Evolutionary conservation across 2,329 filamentous ascomycete genomes (phyloP).

Genomic region (Myriangium duriaei): DNA sequence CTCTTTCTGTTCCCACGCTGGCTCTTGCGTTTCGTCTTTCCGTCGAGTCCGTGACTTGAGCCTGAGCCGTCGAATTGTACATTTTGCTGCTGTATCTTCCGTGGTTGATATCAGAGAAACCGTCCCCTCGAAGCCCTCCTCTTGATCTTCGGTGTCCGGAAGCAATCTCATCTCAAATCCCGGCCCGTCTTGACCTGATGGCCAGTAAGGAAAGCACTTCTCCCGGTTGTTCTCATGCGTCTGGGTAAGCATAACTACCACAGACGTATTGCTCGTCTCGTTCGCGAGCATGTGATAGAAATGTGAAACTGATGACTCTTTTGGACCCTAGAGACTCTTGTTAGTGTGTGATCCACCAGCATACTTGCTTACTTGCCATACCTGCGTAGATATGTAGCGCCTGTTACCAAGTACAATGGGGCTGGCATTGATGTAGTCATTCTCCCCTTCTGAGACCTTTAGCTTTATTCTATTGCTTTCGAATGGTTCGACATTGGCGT

Average conservation of each 20-base stretch:
- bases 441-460: conserved; percentile 54
- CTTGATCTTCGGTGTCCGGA: conserved; percentile 12
- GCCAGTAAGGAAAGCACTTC: conserved; percentile 88
- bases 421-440: conserved; percentile 42
- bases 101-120: conserved; percentile 48
- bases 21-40: conserved; percentile 26
- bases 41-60: conserved; percentile 29
- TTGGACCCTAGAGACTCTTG: conserved; percentile 52
- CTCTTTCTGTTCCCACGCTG: conserved; percentile 41
- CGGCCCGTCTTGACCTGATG: conserved; percentile 30
- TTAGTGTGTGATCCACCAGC: not conserved
- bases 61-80: conserved; percentile 60
- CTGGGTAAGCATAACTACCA: conserved; percentile 91
- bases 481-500: conserved; percentile 82
- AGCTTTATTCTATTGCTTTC: conserved; percentile 74
- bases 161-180: conserved; percentile 19
- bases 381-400: conserved; percentile 82
- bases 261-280: conserved; percentile 51
- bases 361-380: conserved; percentile 16
- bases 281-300: conserved; percentile 95
- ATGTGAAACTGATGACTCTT: conserved; percentile 59
- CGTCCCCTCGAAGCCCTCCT: conserved; percentile 49
- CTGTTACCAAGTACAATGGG: conserved; percentile 33
- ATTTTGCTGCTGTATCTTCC: conserved; percentile 46
- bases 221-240: conserved; percentile 64